Base-by-base conservation (phyloP, 1,284 basidiomycete genomes). In the Moesziomyces sp. region DNA sequence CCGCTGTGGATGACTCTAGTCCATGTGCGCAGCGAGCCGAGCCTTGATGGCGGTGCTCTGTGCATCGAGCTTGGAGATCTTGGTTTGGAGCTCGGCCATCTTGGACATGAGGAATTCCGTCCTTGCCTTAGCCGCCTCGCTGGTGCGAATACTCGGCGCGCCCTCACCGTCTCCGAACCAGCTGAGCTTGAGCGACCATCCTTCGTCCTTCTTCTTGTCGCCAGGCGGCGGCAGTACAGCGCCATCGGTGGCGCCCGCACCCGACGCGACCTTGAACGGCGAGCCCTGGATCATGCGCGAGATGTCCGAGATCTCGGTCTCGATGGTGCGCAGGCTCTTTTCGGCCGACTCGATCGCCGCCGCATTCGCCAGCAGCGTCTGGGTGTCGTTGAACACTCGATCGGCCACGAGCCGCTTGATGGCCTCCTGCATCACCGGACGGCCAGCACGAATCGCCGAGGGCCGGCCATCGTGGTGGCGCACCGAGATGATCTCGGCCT, bases 401-500 rank as follows among this genome's bases (percentile, higher is more conserved):
- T 97, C 94, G 51, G 89, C 86, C 0, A 93, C 90, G 1, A 98
- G 87, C 35, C 89, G 87, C 73, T 91, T 87, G 83, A 97, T 97
- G 3, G 93, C 93, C 81, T 90, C 91, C 84, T 88, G 88, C 83
- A 93, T 92, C 1, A 97, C 90, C 0, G 96, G 96, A 83, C 92
- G 93, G 38, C 96, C 96, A 0, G 96, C 93, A 46, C 89, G 88
- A 66, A 99, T 92, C 3, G 87, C 88, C 1, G 92, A 90, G 1
- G 94, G 91, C n/a, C 93, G 90, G 89, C 93, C 93, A 64, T 94
- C 90, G 43, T 88, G 83, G 16, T 91, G 92, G 9, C 87, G 87
- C 49, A 99, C 91, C 1, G 90, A 87, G 69, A 98, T 93, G 53
- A 98, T 85, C 76, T 97, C 95, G 6, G 92, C 91, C 75, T 93